Percentiles rank a stretch among this genome's conserved stretches.
Evolutionary conservation across 345 rosid species (phyloP).

Genomic region (Orychophragmus violaceus): DNA sequence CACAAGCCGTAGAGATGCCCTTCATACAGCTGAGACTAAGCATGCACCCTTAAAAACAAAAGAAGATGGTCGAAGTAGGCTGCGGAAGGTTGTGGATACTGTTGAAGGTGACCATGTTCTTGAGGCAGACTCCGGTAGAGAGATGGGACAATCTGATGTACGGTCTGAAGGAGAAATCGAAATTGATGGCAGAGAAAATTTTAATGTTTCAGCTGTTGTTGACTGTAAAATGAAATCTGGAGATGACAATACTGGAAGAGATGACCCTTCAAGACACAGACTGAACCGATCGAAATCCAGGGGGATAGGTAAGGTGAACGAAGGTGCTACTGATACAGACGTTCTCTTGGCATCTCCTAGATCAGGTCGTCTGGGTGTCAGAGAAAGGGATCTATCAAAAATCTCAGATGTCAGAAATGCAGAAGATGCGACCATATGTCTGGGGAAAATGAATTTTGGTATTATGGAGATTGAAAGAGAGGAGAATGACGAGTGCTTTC

Average conservation of each 20-base stretch:
- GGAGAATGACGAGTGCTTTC: slow-evolving; percentile 65
- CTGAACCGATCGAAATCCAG: slow-evolving; percentile 50
- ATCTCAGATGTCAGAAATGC: slow-evolving; percentile 45
- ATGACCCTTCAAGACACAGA: slow-evolving; percentile 66
- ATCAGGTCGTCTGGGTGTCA: slow-evolving; percentile 53
- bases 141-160: slow-evolving; percentile 42
- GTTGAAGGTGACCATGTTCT: slow-evolving; percentile 45
- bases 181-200: slow-evolving; percentile 49
- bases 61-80: slow-evolving; percentile 73
- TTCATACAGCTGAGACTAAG: slow-evolving; percentile 48
- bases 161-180: slow-evolving; percentile 39
- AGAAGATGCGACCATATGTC: slow-evolving; percentile 42
- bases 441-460: slow-evolving; percentile 40
- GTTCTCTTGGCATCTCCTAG: slow-evolving; percentile 56
- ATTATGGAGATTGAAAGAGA: slow-evolving; percentile 50
- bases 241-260: slow-evolving; percentile 74
- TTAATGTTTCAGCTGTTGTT: slow-evolving; percentile 35
- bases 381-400: slow-evolving; percentile 49
- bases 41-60: slow-evolving; percentile 49
- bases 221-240: slow-evolving; percentile 51
- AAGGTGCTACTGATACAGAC: slow-evolving; percentile 53
- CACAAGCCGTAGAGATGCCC: slow-evolving; percentile 58
- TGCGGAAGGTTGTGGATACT: slow-evolving; percentile 57
- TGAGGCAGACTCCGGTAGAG: slow-evolving; percentile 35
- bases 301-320: slow-evolving; percentile 67